Conservation (phyloP, 768 basidiomycete genomes). For the Mrakia blollopis region DNA sequence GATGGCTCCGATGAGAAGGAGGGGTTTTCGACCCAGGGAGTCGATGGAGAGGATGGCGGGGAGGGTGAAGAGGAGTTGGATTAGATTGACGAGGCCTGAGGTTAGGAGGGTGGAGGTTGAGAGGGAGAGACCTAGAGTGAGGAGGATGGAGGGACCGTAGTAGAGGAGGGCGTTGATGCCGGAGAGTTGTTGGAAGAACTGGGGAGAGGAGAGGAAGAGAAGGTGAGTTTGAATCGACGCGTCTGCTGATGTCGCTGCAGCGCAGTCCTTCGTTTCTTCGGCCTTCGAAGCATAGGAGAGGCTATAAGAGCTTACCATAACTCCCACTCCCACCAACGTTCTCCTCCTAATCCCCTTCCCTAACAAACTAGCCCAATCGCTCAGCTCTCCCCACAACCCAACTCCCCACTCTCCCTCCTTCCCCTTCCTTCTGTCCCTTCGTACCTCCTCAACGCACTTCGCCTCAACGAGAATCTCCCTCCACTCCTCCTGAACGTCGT, state of each 20-base stretch:
- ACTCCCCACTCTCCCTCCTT: slow-evolving; percentile 32
- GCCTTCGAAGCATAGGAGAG: too few species aligned
- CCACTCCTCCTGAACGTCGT: slow-evolving; percentile 56
- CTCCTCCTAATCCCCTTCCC: slow-evolving; percentile 36
- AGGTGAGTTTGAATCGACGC: too few species aligned
- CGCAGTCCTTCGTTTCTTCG: too few species aligned
- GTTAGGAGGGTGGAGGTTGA: slow-evolving; percentile 61
- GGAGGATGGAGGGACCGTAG: slow-evolving; percentile 57
- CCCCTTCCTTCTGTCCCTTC: slow-evolving; percentile 56
- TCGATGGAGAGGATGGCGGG: slow-evolving; percentile 71
- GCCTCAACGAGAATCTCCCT: slow-evolving; percentile 33
- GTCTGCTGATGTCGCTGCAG: too few species aligned
- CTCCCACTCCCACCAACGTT: slow-evolving; percentile 55
- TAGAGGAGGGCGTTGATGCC: slow-evolving; percentile 72
- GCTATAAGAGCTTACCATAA: slow-evolving; percentile 58
- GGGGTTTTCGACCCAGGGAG: slow-evolving; percentile 60
- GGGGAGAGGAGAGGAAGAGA: slow-evolving; percentile 61
- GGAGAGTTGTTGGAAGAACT: slow-evolving; percentile 77
- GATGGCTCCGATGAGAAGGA: slow-evolving; percentile 60
- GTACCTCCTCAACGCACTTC: background rate
- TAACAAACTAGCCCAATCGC: slow-evolving; percentile 53
- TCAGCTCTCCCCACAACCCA: slow-evolving; percentile 9
- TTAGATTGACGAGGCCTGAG: slow-evolving; percentile 70
- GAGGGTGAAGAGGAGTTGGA: slow-evolving; percentile 69
- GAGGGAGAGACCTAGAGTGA: slow-evolving; percentile 59